Conservation (phyloP, 768 basidiomycete species). For the Kwoniella sp. region DNA sequence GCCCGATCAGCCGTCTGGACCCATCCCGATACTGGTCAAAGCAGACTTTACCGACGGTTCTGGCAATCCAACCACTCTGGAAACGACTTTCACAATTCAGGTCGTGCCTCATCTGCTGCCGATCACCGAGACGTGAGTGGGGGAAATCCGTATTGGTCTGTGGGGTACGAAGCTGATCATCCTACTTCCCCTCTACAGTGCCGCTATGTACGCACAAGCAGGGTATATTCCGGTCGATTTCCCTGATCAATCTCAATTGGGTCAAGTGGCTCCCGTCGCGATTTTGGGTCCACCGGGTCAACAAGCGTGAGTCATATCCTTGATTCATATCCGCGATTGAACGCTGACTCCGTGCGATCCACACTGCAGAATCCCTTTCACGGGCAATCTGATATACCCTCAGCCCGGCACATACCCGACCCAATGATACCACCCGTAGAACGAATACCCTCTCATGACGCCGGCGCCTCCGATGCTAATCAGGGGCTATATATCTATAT, state of each 20-base stretch:
- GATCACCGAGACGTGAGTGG: slow-evolving; percentile 17
- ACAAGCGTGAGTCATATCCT: background rate
- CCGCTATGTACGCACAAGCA: slow-evolving; percentile 24
- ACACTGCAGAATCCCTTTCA: background rate
- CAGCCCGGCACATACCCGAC: slow-evolving; percentile 1
- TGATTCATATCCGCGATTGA: background rate
- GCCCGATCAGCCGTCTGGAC: slow-evolving; percentile 74
- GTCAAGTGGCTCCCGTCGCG: background rate
- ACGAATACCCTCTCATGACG: background rate
- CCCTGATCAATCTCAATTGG: slow-evolving; percentile 11
- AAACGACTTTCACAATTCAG: slow-evolving; percentile 25
- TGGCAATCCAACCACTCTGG: slow-evolving; percentile 22
- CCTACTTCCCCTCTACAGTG: background rate
- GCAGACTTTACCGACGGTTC: slow-evolving; percentile 59
- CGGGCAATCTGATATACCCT: background rate
- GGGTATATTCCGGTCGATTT: slow-evolving; percentile 21
- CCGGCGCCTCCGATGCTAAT: too few species aligned
- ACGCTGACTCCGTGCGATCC: background rate
- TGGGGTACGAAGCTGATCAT: background rate
- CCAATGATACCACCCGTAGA: background rate
- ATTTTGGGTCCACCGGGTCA: background rate
- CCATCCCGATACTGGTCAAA: slow-evolving; percentile 71
- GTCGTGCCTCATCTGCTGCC: slow-evolving; percentile 24
- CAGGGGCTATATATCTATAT: background rate
- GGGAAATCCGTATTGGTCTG: background rate